phyloP scores from a whole-genome alignment of 2,329 filamentous ascomycete genomes.

The Penicillium sp. region DNA sequence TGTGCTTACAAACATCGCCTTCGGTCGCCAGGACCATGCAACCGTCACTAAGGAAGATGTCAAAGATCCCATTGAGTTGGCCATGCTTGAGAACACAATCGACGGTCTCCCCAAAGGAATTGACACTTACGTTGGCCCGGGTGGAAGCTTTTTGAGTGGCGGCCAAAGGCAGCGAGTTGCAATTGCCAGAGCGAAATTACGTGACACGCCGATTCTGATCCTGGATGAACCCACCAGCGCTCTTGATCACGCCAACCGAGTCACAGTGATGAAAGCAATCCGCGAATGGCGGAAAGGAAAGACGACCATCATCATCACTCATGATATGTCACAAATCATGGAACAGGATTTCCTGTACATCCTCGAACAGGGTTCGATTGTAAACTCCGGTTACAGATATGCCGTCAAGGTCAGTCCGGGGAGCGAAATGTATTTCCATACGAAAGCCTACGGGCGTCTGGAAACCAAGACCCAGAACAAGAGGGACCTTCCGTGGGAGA shows the following conservation, averaged over 20 bases:
- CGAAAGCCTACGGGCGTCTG: background rate
- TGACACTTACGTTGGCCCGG: conserved; percentile 68
- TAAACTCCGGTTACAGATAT: conserved; percentile 66
- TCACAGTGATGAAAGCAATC: conserved; percentile 70
- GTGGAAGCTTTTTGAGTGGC: conserved; percentile 73
- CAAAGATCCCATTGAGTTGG: conserved; percentile 62
- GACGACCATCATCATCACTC: conserved; percentile 91
- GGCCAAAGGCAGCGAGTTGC: conserved; percentile 82
- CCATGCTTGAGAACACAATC: conserved; percentile 69
- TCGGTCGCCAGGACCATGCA: conserved; percentile 60
- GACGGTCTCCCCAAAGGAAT: conserved; percentile 66
- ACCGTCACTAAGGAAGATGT: conserved; percentile 57
- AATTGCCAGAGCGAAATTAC: conserved; percentile 72
- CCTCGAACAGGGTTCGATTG: conserved; percentile 66
- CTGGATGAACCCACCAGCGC: conserved; percentile 88
- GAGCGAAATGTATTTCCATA: conserved; percentile 24
- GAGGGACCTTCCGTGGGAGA: background rate
- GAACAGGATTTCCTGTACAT: conserved; percentile 76
- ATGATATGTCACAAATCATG: conserved; percentile 76
- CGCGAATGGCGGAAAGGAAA: conserved; percentile 74
- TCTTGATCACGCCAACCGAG: conserved; percentile 70
- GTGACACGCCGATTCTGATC: conserved; percentile 77
- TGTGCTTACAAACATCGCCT: conserved; percentile 72
- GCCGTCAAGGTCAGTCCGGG: conserved; percentile 49
- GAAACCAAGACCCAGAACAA: background rate